Conservation (phyloP, 768 basidiomycete genomes). For the Amanita molliuscula region DNA sequence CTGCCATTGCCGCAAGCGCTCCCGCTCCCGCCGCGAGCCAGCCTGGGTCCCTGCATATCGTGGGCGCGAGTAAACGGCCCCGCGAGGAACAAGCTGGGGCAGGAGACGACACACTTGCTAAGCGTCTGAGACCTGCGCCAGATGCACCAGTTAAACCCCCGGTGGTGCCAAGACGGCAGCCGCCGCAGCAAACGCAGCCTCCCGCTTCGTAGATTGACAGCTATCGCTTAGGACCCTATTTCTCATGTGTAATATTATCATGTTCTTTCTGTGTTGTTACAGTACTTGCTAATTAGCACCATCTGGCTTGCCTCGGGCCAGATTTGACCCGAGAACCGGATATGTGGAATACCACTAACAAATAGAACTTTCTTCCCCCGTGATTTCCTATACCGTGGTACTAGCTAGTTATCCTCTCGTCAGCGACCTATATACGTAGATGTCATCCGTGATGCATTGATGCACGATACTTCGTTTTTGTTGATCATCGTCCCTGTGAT, state of each 20-base stretch:
- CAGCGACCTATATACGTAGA: too few relatives aligned
- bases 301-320: too few relatives aligned
- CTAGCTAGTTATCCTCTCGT: too few relatives aligned
- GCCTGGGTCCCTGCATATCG: slow-evolving; percentile 35
- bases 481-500: too few relatives aligned
- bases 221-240: not conserved
- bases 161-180: slow-evolving; percentile 5
- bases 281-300: too few relatives aligned
- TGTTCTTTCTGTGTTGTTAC: not conserved
- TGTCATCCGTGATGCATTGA: too few relatives aligned
- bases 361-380: too few relatives aligned
- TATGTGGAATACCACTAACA: too few relatives aligned
- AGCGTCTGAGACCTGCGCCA: slow-evolving; percentile 50
- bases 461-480: too few relatives aligned
- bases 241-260: not conserved
- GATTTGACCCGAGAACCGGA: too few relatives aligned
- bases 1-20: not conserved
- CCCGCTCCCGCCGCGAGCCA: slow-evolving; percentile 10
- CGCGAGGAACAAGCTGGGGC: slow-evolving; percentile 40
- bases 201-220: slow-evolving; percentile 1
- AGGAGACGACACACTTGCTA: slow-evolving; percentile 52
- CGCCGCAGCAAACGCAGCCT: slow-evolving; percentile 5
- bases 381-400: too few relatives aligned
- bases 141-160: slow-evolving; percentile 17
- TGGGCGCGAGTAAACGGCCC: slow-evolving; percentile 55